Evolutionary conservation across 768 basidiomycete species (phyloP).

Genomic region (Boletus insuetus): DNA sequence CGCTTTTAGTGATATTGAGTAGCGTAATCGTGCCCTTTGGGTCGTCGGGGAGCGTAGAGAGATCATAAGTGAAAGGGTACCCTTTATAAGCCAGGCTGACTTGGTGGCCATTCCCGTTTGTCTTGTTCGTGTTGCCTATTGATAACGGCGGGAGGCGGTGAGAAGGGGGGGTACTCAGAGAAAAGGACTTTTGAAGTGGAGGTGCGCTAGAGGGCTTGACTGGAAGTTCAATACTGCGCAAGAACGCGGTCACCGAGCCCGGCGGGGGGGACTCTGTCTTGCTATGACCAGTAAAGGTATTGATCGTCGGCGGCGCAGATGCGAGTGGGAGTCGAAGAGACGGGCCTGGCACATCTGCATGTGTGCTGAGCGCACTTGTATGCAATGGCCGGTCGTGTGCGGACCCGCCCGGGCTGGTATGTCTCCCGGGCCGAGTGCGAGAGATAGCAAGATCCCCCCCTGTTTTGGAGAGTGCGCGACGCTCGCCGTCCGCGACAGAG

Average conservation of each 20-base stretch:
- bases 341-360: slow-evolving; percentile 10
- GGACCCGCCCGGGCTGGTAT: slow-evolving; percentile 4
- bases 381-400: slow-evolving; percentile 4
- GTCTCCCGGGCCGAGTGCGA: slow-evolving; percentile 2
- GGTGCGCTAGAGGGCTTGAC: slow-evolving; percentile 12
- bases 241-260: slow-evolving; percentile 22
- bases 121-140: neutral
- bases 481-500: slow-evolving; percentile 1
- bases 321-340: slow-evolving; percentile 15
- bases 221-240: slow-evolving; percentile 25
- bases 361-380: slow-evolving; percentile 4
- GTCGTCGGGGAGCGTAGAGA: slow-evolving; percentile 29
- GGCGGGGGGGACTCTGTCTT: slow-evolving; percentile 11
- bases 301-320: slow-evolving; percentile 1
- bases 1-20: slow-evolving; percentile 27
- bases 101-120: slow-evolving; percentile 10
- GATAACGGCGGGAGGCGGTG: slow-evolving; percentile 14
- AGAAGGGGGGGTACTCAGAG: slow-evolving; percentile 4
- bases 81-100: slow-evolving; percentile 28
- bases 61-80: slow-evolving; percentile 28
- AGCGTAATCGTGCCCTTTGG: slow-evolving; percentile 27
- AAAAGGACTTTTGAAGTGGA: slow-evolving; percentile 10
- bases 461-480: neutral
- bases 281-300: neutral
- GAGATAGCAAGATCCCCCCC: slow-evolving; percentile 6